A percentile compares a stretch with the other conserved stretches of the same genome.
Conservation (phyloP, 768 basidiomycete species). For the Agrocybe praecox region DNA sequence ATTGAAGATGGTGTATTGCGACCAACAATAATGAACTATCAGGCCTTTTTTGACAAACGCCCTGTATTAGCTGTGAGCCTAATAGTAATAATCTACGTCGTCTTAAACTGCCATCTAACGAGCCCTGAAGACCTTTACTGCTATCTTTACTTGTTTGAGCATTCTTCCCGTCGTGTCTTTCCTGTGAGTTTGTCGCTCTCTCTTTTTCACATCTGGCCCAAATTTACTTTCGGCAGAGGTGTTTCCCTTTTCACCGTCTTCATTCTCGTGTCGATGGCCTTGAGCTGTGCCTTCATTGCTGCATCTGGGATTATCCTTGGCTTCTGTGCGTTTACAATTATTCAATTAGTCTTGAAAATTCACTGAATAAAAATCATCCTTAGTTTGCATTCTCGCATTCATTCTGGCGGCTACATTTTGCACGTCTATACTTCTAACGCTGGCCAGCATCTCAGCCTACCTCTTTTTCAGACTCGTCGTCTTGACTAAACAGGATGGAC, state of each 20-base stretch:
- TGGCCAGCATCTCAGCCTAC: constrained; percentile 18
- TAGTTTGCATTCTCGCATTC: constrained; percentile 21
- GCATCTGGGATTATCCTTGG: constrained; percentile 17
- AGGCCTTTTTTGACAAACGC: constrained; percentile 17
- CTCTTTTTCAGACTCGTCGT: constrained; percentile 19
- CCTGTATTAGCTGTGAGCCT: constrained; percentile 23
- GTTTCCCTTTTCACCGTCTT: constrained; percentile 15
- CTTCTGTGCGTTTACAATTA: constrained; percentile 16
- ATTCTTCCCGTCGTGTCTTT: constrained; percentile 22
- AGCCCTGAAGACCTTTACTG: constrained; percentile 25
- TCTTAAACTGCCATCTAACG: no score
- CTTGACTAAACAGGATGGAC: constrained; percentile 20
- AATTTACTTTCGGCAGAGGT: constrained; percentile 8
- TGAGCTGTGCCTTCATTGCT: constrained; percentile 17
- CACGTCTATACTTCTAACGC: constrained; percentile 23
- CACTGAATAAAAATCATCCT: neutral
- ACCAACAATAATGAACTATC: constrained; percentile 13
- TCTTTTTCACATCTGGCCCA: neutral
- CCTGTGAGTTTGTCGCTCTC: constrained; percentile 14
- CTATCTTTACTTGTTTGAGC: constrained; percentile 19
- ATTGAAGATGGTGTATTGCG: constrained; percentile 23
- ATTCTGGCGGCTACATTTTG: constrained; percentile 21
- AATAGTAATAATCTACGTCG: no score
- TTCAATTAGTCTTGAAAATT: no score
- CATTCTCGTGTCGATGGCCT: constrained; percentile 15